Evolutionary conservation across 1,139 yeast species (phyloP).

Genomic region (Hyphopichia burtonii): DNA sequence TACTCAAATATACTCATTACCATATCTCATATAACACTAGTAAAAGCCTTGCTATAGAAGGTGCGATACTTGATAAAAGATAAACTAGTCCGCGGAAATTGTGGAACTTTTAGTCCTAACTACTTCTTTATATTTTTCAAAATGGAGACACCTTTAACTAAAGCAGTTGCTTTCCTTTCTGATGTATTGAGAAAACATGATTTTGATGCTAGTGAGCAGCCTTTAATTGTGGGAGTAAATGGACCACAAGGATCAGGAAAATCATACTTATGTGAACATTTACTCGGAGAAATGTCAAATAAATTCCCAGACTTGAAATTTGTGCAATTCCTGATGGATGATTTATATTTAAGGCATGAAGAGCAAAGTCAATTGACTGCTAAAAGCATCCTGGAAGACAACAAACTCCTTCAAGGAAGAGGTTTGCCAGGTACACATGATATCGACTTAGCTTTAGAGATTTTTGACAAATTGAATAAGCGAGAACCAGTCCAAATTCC

Average conservation of each 20-base stretch:
- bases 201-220: constrained; percentile 20
- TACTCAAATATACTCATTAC: too few relatives aligned
- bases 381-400: constrained; percentile 25
- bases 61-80: too few relatives aligned
- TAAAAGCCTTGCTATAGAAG: too few relatives aligned
- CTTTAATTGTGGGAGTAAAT: constrained; percentile 66
- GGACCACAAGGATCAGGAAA: constrained; percentile 97
- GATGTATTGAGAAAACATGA: constrained; percentile 17
- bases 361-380: constrained; percentile 52
- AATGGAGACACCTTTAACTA: constrained; percentile 15
- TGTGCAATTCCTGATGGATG: constrained; percentile 77
- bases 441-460: constrained; percentile 22
- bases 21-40: too few relatives aligned
- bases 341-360: constrained; percentile 67
- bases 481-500: constrained; percentile 51
- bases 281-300: constrained; percentile 34
- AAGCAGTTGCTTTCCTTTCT: constrained; percentile 20
- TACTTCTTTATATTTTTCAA: not conserved
- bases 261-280: constrained; percentile 57
- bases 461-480: constrained; percentile 17
- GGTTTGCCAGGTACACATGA: constrained; percentile 98
- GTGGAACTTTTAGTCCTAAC: too few relatives aligned
- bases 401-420: constrained; percentile 66
- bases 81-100: too few relatives aligned
- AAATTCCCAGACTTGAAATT: constrained; percentile 42